Evolutionary conservation across 768 basidiomycete genomes (phyloP).

Genomic region (Heimioporus sp.): DNA sequence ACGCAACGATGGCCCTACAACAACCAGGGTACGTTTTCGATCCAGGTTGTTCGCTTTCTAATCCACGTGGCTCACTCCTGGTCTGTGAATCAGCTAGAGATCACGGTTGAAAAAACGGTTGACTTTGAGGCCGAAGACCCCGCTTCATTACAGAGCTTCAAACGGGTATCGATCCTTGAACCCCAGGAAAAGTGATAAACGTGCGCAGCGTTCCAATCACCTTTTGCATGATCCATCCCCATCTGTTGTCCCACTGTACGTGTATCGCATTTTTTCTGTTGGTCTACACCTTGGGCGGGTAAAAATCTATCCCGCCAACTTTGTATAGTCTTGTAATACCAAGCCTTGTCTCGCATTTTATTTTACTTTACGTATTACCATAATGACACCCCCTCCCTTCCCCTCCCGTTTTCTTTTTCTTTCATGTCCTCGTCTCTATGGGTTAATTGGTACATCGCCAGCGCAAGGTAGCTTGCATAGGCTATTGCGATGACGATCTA

Average conservation of each 20-base stretch:
- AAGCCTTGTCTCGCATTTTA: too few species aligned
- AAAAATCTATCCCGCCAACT: too few species aligned
- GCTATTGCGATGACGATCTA: too few species aligned
- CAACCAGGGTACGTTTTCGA: slow-evolving; percentile 17
- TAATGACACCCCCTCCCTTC: too few species aligned
- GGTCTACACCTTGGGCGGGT: too few species aligned
- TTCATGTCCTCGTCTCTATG: too few species aligned
- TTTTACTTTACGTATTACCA: too few species aligned
- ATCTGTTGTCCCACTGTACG: neutral
- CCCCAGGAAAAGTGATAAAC: slow-evolving; percentile 4
- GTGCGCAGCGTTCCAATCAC: neutral
- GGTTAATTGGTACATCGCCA: too few species aligned
- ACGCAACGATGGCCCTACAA: slow-evolving; percentile 6
- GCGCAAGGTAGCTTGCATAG: too few species aligned
- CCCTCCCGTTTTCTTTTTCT: too few species aligned
- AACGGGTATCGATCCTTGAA: slow-evolving; percentile 8
- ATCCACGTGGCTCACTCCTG: neutral
- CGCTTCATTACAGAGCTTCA: neutral
- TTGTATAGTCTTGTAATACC: too few species aligned
- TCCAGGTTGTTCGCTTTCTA: neutral
- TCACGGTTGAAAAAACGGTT: slow-evolving; percentile 29
- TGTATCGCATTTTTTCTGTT: too few species aligned
- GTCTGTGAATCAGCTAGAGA: slow-evolving; percentile 21
- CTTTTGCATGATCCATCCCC: neutral
- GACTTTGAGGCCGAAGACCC: slow-evolving; percentile 21